These are phyloP conservation scores for Chrysophaeum taylorii DNA, from an alignment of 352 stramenopile genomes.

Conservation along the genomic window DNA sequence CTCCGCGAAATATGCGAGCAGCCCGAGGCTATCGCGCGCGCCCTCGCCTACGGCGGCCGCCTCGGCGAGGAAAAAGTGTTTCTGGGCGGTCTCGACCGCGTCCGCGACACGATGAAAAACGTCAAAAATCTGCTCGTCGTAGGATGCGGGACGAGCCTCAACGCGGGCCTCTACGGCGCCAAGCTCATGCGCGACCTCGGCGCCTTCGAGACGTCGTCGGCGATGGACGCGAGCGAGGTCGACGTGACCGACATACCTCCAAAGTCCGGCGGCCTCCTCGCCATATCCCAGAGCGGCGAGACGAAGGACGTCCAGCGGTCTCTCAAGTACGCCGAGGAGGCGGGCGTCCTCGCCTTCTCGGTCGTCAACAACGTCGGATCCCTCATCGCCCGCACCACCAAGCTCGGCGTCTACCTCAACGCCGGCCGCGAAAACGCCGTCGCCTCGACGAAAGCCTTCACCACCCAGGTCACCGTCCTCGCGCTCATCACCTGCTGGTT, in stretches of 20 bases:
- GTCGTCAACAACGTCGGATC: constrained; percentile 94
- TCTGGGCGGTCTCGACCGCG: constrained; percentile 77
- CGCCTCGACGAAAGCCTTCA: constrained; percentile 97
- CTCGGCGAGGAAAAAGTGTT: constrained; percentile 82
- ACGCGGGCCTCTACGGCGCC: constrained; percentile 84
- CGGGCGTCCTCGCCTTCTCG: constrained; percentile 66
- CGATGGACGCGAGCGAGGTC: constrained; percentile 77
- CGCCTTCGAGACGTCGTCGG: constrained; percentile 77
- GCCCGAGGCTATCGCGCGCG: constrained; percentile 83
- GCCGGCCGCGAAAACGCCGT: constrained; percentile 93
- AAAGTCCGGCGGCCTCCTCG: constrained; percentile 58
- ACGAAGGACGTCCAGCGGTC: constrained; percentile 91
- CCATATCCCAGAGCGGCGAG: constrained; percentile 93
- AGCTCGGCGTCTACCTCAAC: constrained; percentile 93
- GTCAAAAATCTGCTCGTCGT: constrained; percentile 87
- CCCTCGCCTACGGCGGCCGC: constrained; percentile 81
- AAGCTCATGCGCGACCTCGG: constrained; percentile 93
- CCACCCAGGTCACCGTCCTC: constrained; percentile 77
- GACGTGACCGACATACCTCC: neutral
- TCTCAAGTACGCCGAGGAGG: constrained; percentile 66
- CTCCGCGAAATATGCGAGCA: constrained; percentile 72
- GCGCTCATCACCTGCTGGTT: constrained; percentile 62
- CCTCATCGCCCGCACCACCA: constrained; percentile 81
- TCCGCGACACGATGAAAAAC: constrained; percentile 70
- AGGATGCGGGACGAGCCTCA: constrained; percentile 85